A percentile compares a stretch with the other conserved stretches of the same genome.
phyloP scores from a whole-genome alignment of 164 flowering plant species.

The Aristolochia fimbriata region DNA sequence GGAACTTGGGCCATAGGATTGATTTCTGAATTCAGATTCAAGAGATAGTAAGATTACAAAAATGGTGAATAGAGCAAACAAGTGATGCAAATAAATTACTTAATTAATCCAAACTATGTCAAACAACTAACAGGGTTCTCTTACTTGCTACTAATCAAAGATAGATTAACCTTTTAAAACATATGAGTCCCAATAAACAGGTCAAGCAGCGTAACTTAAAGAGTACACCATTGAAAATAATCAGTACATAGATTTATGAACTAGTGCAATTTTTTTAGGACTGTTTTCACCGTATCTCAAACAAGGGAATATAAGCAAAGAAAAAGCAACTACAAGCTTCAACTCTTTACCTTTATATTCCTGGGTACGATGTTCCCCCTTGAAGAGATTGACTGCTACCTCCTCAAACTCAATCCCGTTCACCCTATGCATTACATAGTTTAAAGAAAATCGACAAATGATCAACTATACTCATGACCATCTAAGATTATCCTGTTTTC shows the following conservation, averaged over 20 bases:
- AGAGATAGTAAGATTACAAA: background rate
- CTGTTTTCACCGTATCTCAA: too few species aligned
- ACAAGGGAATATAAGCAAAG: too few species aligned
- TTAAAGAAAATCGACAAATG: background rate
- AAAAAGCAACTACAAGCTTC: background rate
- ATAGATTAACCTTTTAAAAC: too few species aligned
- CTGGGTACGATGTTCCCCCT: constrained; percentile 42
- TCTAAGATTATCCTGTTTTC: too few species aligned
- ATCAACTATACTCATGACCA: background rate
- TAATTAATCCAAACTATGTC: too few species aligned
- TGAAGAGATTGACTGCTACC: constrained; percentile 35
- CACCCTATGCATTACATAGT: constrained; percentile 24
- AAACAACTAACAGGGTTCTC: too few species aligned
- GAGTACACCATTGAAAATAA: too few species aligned
- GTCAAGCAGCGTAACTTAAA: too few species aligned
- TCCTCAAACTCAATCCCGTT: constrained; percentile 81
- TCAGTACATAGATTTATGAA: background rate
- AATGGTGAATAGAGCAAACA: background rate
- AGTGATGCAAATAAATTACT: background rate
- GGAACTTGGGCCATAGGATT: constrained; percentile 75
- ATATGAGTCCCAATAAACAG: too few species aligned
- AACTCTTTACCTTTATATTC: constrained; percentile 45
- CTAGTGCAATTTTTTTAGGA: too few species aligned
- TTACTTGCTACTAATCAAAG: too few species aligned
- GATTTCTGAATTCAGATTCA: constrained; percentile 34